These are phyloP conservation scores for Bryopsis sp. DNA, from an alignment of 139 green algal species.

Conservation along the genomic window DNA sequence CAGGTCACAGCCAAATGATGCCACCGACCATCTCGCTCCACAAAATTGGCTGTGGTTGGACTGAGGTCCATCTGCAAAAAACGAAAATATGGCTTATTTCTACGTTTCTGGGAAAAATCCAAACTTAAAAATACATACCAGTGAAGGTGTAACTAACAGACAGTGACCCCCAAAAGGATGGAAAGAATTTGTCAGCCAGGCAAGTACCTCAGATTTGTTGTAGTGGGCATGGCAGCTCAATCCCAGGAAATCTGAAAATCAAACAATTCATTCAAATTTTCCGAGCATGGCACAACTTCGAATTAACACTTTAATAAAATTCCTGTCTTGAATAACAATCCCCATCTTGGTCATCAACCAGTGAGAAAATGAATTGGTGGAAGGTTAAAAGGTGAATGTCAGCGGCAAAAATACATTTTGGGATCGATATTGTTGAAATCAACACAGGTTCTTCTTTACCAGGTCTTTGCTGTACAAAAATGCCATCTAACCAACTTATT, in stretches of 20 bases:
- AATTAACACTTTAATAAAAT: not conserved
- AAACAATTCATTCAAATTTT: not conserved
- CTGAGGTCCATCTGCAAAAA: constrained; percentile 18
- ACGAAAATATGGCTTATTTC: too few relatives aligned
- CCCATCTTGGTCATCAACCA: not conserved
- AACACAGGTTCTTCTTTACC: not conserved
- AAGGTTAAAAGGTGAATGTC: not conserved
- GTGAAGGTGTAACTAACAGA: too few relatives aligned
- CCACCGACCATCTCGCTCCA: constrained; percentile 57
- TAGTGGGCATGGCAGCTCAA: not conserved
- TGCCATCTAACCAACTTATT: too few relatives aligned
- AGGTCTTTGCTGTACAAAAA: not conserved
- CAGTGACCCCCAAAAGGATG: too few relatives aligned
- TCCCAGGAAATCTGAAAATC: not conserved
- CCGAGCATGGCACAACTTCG: not conserved
- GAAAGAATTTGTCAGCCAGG: too few relatives aligned
- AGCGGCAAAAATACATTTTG: too few relatives aligned
- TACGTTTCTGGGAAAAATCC: too few relatives aligned
- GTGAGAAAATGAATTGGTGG: not conserved
- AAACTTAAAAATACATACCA: too few relatives aligned
- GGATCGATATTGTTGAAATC: too few relatives aligned
- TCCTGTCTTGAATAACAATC: not conserved
- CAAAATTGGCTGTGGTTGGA: constrained; percentile 31
- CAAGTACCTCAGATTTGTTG: constrained; percentile 4
- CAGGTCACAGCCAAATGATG: constrained; percentile 81